A percentile compares a stretch with the other conserved stretches of the same genome.
These are phyloP conservation scores for Astrephomene gubernaculifera DNA, from an alignment of 139 green algal genomes.

Conservation along the genomic window DNA sequence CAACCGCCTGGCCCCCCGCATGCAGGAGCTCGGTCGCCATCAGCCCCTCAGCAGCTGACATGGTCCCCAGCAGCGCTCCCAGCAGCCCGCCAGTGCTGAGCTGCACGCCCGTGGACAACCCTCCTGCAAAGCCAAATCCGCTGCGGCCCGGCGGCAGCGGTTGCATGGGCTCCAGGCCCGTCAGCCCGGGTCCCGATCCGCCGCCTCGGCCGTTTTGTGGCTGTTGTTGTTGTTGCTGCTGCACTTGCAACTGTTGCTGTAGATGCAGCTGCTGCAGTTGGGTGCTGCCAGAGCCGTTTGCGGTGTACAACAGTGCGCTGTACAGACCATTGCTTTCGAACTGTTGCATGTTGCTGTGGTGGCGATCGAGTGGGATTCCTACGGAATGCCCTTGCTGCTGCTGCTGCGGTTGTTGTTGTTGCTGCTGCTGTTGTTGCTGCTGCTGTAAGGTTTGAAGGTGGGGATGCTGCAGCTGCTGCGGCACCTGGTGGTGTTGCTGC, in stretches of 20 bases:
- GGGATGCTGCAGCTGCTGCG: not conserved
- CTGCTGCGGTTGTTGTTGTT: not conserved
- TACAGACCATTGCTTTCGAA: not conserved
- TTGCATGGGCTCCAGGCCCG: too few species aligned
- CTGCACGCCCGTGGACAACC: not conserved
- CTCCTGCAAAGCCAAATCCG: not conserved
- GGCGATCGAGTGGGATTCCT: too few species aligned
- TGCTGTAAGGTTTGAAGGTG: not conserved
- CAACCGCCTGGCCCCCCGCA: too few species aligned
- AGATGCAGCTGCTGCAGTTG: not conserved
- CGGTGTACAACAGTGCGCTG: not conserved
- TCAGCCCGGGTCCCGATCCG: too few species aligned
- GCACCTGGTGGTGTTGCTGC: not conserved
- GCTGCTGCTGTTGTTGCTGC: slow-evolving; percentile 3
- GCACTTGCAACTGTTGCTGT: not conserved
- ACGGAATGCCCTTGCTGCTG: too few species aligned
- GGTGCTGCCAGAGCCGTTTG: not conserved
- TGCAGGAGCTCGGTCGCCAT: too few species aligned
- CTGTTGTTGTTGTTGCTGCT: too few species aligned
- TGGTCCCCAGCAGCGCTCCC: not conserved
- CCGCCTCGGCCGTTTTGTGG: too few species aligned
- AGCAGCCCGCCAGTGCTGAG: not conserved
- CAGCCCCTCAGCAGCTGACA: not conserved
- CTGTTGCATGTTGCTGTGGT: not conserved
- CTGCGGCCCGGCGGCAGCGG: too few species aligned